Conservation (phyloP, 2,329 filamentous ascomycete species). For the Cladobotryum protrusum region DNA sequence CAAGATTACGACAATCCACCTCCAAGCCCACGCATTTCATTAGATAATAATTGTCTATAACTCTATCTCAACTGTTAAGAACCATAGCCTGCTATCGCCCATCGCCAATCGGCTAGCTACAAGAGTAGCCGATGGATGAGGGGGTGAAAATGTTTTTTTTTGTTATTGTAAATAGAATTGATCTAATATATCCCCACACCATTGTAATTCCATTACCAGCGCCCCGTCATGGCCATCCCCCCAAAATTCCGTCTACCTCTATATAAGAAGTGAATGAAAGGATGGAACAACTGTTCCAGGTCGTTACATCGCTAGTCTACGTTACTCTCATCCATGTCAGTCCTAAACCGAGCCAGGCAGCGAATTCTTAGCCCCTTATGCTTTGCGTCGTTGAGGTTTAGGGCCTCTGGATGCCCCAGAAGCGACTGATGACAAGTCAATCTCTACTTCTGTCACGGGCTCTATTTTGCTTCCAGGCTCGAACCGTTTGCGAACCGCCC, state of each 20-base stretch:
- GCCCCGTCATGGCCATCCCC: not conserved
- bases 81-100: not conserved
- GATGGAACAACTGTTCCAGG: not conserved
- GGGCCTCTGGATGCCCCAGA: slow-evolving; percentile 20
- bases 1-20: not conserved
- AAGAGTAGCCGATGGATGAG: no score
- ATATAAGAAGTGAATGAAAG: not conserved
- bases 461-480: slow-evolving; percentile 37
- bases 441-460: slow-evolving; percentile 21
- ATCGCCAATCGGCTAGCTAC: no score
- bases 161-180: not conserved
- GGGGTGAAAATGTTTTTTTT: not conserved
- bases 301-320: not conserved
- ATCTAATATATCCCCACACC: not conserved
- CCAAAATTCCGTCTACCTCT: not conserved
- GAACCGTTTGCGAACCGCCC: slow-evolving; percentile 71
- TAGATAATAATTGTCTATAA: not conserved
- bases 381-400: slow-evolving; percentile 26
- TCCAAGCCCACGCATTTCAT: not conserved
- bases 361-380: not conserved
- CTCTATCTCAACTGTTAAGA: not conserved
- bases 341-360: not conserved
- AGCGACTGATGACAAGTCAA: slow-evolving; percentile 25
- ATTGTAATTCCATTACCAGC: not conserved
- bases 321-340: not conserved